Evolutionary conservation across 2,329 filamentous ascomycete species (phyloP).

Genomic region (Berkeleyomyces basicola): DNA sequence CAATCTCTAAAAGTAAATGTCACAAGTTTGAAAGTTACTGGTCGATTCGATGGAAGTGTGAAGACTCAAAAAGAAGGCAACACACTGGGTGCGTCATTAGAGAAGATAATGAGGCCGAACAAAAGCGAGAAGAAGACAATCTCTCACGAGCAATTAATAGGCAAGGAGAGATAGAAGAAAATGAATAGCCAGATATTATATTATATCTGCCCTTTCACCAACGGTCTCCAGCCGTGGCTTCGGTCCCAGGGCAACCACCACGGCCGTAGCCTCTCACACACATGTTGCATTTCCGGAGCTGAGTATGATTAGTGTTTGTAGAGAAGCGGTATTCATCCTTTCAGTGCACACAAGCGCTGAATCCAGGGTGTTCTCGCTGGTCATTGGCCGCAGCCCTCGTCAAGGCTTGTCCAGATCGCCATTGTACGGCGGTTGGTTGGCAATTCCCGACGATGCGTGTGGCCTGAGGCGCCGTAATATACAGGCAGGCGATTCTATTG

Average conservation of each 20-base stretch:
- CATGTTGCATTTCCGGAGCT: background rate
- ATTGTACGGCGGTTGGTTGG: background rate
- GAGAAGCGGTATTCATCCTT: background rate
- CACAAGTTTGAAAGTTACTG: background rate
- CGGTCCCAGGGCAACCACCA: background rate
- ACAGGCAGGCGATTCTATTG: background rate
- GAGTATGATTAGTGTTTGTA: background rate
- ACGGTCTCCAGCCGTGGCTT: background rate
- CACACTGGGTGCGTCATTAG: background rate
- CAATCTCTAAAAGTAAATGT: background rate
- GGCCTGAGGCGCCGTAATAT: background rate
- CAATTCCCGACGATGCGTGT: background rate
- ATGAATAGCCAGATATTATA: background rate
- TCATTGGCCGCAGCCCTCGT: background rate
- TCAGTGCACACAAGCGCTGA: background rate
- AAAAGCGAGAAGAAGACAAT: background rate
- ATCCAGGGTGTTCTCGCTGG: background rate
- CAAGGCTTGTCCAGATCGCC: background rate
- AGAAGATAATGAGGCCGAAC: background rate
- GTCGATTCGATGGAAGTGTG: background rate
- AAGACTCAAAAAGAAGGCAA: background rate
- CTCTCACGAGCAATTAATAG: background rate
- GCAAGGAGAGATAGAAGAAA: background rate
- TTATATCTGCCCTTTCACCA: background rate
- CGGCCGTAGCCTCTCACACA: background rate